Percentiles rank a stretch among this genome's conserved stretches.
phyloP scores from a whole-genome alignment of 192 early-diverging fungal species.

The Piromyces finnis region DNA sequence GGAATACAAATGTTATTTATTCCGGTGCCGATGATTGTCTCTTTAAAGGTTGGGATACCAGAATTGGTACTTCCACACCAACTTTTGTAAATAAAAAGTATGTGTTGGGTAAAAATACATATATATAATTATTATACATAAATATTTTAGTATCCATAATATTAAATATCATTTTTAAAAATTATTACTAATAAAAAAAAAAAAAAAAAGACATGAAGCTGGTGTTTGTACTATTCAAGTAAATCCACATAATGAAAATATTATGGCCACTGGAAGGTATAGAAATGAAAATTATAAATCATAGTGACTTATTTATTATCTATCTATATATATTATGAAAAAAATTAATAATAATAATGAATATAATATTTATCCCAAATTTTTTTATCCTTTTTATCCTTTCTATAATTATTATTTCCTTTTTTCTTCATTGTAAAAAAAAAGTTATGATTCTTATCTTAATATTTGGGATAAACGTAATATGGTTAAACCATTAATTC shows the following conservation, averaged over 20 bases:
- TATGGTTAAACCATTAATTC: slow-evolving; percentile 54
- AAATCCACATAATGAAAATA: slow-evolving; percentile 53
- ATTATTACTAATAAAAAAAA: no score
- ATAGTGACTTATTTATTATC: no score
- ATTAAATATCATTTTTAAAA: no score
- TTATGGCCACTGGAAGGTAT: slow-evolving; percentile 71
- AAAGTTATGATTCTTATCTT: slow-evolving; percentile 76
- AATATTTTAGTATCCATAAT: no score
- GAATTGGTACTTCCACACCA: slow-evolving; percentile 27
- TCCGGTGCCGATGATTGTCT: slow-evolving; percentile 72
- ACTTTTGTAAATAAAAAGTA: slow-evolving; percentile 42
- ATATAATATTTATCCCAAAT: no score
- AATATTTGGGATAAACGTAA: slow-evolving; percentile 78
- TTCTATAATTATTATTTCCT: no score
- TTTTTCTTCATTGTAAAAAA: no score
- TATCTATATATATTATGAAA: no score
- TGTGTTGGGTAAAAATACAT: no score
- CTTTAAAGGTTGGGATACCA: slow-evolving; percentile 76
- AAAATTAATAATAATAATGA: no score
- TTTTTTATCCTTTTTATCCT: no score
- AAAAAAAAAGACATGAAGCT: slow-evolving; percentile 43
- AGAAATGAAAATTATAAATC: background rate
- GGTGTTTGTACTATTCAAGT: slow-evolving; percentile 85
- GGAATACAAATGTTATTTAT: slow-evolving; percentile 51
- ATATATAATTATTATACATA: no score